A percentile compares a stretch with the other conserved stretches of the same genome.
These are phyloP conservation scores for Naganishia kalamii DNA, from an alignment of 768 basidiomycete genomes.

Conservation along the genomic window DNA sequence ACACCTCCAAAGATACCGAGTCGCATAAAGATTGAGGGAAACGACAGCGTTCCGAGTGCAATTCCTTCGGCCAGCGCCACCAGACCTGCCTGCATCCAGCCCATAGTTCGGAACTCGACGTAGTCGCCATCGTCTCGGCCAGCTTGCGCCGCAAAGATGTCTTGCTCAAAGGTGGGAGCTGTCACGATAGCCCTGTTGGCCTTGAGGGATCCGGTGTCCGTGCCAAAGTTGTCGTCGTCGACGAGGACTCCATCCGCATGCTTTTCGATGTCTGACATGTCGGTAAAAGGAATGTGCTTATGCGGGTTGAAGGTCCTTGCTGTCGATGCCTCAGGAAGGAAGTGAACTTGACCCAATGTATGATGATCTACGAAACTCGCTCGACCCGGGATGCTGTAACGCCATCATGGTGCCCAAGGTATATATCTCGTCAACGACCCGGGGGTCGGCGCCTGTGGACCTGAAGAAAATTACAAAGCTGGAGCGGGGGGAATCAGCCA, in stretches of 20 bases:
- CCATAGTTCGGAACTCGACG: slow-evolving; percentile 33
- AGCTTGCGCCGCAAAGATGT: slow-evolving; percentile 17
- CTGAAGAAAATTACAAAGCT: background rate
- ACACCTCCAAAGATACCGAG: slow-evolving; percentile 32
- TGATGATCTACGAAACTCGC: background rate
- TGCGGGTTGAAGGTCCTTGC: background rate
- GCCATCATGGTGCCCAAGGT: background rate
- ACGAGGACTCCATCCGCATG: slow-evolving; percentile 4
- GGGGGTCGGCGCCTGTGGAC: background rate
- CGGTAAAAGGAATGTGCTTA: background rate
- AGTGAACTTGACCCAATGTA: background rate
- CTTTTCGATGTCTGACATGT: slow-evolving; percentile 10
- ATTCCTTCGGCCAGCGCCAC: slow-evolving; percentile 33
- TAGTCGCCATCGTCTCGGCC: slow-evolving; percentile 26
- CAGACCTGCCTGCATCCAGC: slow-evolving; percentile 34
- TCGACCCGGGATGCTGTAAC: background rate
- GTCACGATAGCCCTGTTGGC: background rate
- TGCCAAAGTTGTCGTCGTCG: slow-evolving; percentile 6
- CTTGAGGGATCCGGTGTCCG: slow-evolving; percentile 3
- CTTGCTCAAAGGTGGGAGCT: slow-evolving; percentile 10
- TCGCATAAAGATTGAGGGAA: slow-evolving; percentile 32
- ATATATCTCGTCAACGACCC: background rate
- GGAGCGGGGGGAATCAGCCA: background rate
- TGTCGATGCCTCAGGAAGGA: background rate
- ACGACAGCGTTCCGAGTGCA: slow-evolving; percentile 32